Evolutionary conservation across 495 filamentous ascomycete species (phyloP), one percentile per base, ranked within the genome.

Genomic region (Stereocaulon alpinum): DNA sequence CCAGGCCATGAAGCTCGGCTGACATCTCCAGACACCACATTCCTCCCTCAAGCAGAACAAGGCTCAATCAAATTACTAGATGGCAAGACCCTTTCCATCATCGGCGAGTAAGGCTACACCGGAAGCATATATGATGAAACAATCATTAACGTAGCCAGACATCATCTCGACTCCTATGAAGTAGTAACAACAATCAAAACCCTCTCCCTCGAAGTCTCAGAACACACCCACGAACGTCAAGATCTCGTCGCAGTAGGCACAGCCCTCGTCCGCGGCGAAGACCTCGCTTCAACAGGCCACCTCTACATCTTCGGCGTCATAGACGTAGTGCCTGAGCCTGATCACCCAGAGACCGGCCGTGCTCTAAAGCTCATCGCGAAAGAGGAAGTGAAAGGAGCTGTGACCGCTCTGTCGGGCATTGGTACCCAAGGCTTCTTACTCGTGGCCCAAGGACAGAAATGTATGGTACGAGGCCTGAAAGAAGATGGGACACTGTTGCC

Each of bases 271-370:
- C 85, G 83, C 58, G 93, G 94, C 49, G 92, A 97, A 71, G 93
- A 99, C 67, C 81, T 91, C 34, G 83, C 91, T 3, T 82, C 88
- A 0, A 81, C 83, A 40, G 94, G 93, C n/a, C 80, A 81, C 53
- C 79, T 99, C 59, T 91, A 93, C 68, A 87, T 99, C 55, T 95
- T 91, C 68, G 90, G 95, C 59, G 77, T 97, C 49, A 90, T 95
- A 54, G 79, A 83, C 27, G 93, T 96, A 48, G 91, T 95, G 0
- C 92, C 93, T 0, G 84, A 96, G 52, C 92, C 91, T 0, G 89
- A 82, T 6, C 78, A 79, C 3, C 89, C 91, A 2, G 91, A 95
- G 67, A 95, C 87, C 4, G 84, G 87, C 67, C 84, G 81, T 60
- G 90, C 83, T 66, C 71, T 97, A 30, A 94, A 95, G 70, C 80